Evolutionary conservation across 805 yeast genomes (phyloP).

Genomic region (Yarrowia yakushimensis): DNA sequence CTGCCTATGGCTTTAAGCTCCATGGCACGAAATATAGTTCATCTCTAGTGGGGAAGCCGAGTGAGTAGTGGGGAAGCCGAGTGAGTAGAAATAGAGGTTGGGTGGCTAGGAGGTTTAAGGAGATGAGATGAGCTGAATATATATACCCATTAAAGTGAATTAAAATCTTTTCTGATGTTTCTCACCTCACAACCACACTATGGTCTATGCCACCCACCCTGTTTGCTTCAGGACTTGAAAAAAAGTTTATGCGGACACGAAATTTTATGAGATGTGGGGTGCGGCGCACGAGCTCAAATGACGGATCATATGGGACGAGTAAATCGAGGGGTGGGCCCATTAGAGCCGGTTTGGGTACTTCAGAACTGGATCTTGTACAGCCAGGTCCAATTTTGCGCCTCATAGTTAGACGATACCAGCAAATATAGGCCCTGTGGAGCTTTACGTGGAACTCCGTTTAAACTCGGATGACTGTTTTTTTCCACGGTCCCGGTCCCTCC

Average conservation of each 20-base stretch:
- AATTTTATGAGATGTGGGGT: conserved; percentile 24
- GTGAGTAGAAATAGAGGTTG: background rate
- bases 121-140: background rate
- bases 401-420: background rate
- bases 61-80: conserved; percentile 21
- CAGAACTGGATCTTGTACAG: no score
- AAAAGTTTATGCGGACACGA: conserved; percentile 17
- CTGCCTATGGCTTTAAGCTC: conserved; percentile 19
- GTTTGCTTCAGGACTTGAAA: background rate
- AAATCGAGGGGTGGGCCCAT: background rate
- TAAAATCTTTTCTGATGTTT: background rate
- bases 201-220: background rate
- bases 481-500: background rate
- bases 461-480: conserved; percentile 20
- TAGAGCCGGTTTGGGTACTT: background rate
- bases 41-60: conserved; percentile 18
- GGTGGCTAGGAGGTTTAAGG: background rate
- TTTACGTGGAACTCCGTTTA: background rate
- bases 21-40: background rate
- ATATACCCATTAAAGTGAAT: background rate
- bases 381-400: no score
- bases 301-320: background rate
- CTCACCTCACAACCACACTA: background rate
- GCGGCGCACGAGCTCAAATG: conserved; percentile 12
- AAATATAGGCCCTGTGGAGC: no score